Conservation (phyloP, 2,329 filamentous ascomycete species). For the Penicillium sp. region DNA sequence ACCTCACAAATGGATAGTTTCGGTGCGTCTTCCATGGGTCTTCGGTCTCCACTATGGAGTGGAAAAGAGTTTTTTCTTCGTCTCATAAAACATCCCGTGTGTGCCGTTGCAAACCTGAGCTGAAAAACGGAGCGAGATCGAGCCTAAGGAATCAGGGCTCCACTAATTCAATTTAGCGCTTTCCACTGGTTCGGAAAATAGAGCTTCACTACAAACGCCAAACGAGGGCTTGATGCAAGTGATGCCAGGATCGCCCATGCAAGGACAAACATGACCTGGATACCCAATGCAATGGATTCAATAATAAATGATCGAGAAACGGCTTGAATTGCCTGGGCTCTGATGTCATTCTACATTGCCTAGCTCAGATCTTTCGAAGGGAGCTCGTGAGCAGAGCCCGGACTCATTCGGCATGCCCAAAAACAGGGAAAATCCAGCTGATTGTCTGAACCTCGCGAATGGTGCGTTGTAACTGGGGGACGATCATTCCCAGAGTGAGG, state of each 20-base stretch:
- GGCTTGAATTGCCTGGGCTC: not conserved
- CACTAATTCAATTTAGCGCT: conserved; percentile 16
- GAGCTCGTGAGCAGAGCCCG: not conserved
- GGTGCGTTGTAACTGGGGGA: conserved; percentile 12
- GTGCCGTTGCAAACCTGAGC: conserved; percentile 16
- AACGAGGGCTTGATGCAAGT: conserved; percentile 24
- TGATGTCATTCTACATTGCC: not conserved
- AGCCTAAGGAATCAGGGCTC: conserved; percentile 27
- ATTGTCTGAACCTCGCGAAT: conserved; percentile 3
- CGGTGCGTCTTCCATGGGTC: conserved; percentile 24
- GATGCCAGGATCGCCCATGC: conserved; percentile 20
- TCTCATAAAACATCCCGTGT: conserved; percentile 23
- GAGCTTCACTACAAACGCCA: conserved; percentile 18
- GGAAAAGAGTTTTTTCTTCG: conserved; percentile 14
- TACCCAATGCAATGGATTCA: conserved; percentile 8
- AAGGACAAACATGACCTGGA: conserved; percentile 17
- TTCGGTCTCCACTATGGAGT: conserved; percentile 18
- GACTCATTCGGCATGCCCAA: conserved; percentile 4
- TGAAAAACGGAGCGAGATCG: conserved; percentile 33
- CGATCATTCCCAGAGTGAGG: conserved; percentile 12
- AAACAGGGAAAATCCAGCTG: not conserved
- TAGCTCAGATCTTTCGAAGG: not conserved
- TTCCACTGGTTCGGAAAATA: conserved; percentile 35
- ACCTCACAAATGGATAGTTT: conserved; percentile 7
- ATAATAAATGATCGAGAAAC: not conserved